Conservation (phyloP, 2,329 filamentous ascomycete genomes). For the Neofusicoccum laricinum region DNA sequence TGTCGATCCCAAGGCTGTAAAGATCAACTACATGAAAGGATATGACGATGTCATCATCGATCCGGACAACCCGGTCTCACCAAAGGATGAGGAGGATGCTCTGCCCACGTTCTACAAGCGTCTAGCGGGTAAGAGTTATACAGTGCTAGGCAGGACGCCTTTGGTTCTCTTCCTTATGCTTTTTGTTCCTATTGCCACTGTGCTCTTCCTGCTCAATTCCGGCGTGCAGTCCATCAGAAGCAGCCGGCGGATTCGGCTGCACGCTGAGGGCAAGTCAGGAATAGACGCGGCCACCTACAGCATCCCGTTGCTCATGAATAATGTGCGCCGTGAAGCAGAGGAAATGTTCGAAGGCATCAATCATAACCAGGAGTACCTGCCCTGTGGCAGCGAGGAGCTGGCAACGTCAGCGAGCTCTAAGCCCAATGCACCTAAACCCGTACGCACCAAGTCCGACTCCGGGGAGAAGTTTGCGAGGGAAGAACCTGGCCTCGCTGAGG, state of each 20-base stretch:
- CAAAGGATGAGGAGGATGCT: constrained; percentile 34
- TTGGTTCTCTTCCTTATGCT: constrained; percentile 63
- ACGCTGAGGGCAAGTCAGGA: constrained; percentile 69
- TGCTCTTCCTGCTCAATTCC: constrained; percentile 72
- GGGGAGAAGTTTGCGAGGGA: constrained; percentile 19
- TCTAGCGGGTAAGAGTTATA: constrained; percentile 32
- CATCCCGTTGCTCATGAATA: constrained; percentile 71
- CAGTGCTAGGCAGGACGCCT: constrained; percentile 55
- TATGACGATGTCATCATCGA: constrained; percentile 77
- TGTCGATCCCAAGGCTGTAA: constrained; percentile 62
- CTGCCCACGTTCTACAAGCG: constrained; percentile 36
- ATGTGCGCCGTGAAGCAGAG: constrained; percentile 73
- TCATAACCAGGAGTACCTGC: constrained; percentile 68
- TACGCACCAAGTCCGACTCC: constrained; percentile 1
- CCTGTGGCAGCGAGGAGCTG: constrained; percentile 49
- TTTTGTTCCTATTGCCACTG: constrained; percentile 70
- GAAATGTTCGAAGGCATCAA: constrained; percentile 73
- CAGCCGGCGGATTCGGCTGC: constrained; percentile 68
- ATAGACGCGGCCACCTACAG: constrained; percentile 69
- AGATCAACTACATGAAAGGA: constrained; percentile 70
- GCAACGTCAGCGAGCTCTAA: constrained; percentile 25
- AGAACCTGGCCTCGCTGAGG: constrained; percentile 29
- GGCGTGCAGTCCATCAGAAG: constrained; percentile 74
- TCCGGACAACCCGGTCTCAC: constrained; percentile 57
- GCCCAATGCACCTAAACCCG: constrained; percentile 13